Base-by-base conservation (phyloP, 2,329 filamentous ascomycete species). In the Dothiorella sarmentorum region DNA sequence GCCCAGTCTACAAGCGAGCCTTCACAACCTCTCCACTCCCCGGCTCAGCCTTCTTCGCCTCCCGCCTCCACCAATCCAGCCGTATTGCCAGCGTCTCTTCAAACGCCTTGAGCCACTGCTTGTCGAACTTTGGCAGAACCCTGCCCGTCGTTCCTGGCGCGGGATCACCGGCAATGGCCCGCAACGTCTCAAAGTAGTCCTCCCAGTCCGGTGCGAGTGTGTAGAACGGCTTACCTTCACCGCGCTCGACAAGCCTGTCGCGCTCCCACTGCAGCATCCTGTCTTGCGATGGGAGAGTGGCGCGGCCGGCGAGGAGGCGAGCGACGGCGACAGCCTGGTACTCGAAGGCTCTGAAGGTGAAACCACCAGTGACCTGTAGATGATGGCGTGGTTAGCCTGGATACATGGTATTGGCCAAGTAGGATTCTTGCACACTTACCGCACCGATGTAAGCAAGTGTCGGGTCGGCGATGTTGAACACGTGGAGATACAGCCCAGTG, bases 281-380 rank as follows among this genome's bases (percentile, higher is more conserved):
- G 2, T 24, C 37, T 2, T 35, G 15, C 3, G 61, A 58, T 10
- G 63, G 62, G 13, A 64, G 43, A 0, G 53, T 37, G 9, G 57
- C 59, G 17, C 61, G 59, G 2, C 59, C 59, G 2, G 63, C 62
- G 15, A 63, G 44, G 2, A 58, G 53, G 4, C 63, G 57, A 3
- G 63, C 63, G 4, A 60, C 61, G 13, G 63, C 63, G 2, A 64
- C 63, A 7, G 62, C 63, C 38, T 64, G 63, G 20, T 62, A 63
- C 24, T 64, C 63, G 56, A 61, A 64, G n/a, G 59, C 62, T 3
- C 59, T 42, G 26, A 64, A 61, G 3, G 60, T 61, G 18, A 64
- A 59, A 1, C 59, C 61, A 1, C 59, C 59, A 26, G 47, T 55
- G 7, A 62, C 57, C 37, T 61, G 56, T 1, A 6, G 9, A 18